Percentiles rank a stretch among this genome's conserved stretches.
These are phyloP conservation scores for Phytophthora boehmeriae DNA, from an alignment of 352 stramenopile species.

Conservation along the genomic window DNA sequence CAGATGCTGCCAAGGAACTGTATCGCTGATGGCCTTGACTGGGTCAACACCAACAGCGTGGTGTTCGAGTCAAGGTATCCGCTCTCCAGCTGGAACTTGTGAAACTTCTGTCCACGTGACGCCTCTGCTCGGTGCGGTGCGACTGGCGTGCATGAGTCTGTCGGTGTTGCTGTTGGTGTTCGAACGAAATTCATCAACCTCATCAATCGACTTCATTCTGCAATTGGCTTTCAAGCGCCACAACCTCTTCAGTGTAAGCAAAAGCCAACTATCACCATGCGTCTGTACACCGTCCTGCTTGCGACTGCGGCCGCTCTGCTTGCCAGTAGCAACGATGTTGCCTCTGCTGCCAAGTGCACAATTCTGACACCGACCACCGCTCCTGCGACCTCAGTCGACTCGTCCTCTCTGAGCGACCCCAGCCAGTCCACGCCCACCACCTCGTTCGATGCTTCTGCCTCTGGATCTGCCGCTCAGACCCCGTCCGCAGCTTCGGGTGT, in stretches of 20 bases:
- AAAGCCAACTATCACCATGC: slow-evolving; percentile 26
- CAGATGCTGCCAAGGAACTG: background rate
- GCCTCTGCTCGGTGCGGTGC: slow-evolving; percentile 2
- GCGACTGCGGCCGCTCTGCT: slow-evolving; percentile 18
- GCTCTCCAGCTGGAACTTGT: slow-evolving; percentile 18
- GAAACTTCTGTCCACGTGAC: slow-evolving; percentile 8
- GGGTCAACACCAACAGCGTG: background rate
- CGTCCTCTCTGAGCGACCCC: background rate
- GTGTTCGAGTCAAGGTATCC: slow-evolving; percentile 3
- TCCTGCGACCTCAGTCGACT: slow-evolving; percentile 17
- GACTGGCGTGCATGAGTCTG: slow-evolving; percentile 1
- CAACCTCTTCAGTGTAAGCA: slow-evolving; percentile 12
- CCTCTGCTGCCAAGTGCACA: slow-evolving; percentile 10
- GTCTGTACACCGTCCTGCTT: slow-evolving; percentile 27
- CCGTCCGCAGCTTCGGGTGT: slow-evolving; percentile 7
- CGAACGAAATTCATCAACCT: slow-evolving; percentile 10
- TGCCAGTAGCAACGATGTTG: slow-evolving; percentile 23
- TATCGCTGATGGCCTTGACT: background rate
- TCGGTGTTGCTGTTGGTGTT: slow-evolving; percentile 15
- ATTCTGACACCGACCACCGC: slow-evolving; percentile 2
- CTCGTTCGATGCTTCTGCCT: background rate
- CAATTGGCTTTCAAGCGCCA: slow-evolving; percentile 26
- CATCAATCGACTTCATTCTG: slow-evolving; percentile 15
- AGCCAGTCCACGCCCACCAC: slow-evolving; percentile 3
- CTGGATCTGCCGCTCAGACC: slow-evolving; percentile 3